A percentile compares a stretch with the other conserved stretches of the same genome.
phyloP scores from a whole-genome alignment of 1,284 basidiomycete species.

The Heterobasidion irregulare region DNA sequence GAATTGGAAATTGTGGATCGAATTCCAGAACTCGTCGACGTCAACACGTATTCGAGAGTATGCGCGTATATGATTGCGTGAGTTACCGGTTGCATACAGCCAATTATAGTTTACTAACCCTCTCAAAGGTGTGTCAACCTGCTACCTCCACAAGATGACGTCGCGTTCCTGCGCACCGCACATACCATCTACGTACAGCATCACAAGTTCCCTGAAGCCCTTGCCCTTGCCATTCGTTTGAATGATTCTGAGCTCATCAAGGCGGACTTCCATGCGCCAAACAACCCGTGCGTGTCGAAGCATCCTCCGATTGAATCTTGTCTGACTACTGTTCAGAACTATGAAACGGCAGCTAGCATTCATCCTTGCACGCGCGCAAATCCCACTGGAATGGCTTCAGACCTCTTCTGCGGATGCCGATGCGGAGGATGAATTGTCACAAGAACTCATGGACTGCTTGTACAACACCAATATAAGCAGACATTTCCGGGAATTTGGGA shows the following conservation, averaged over 20 bases:
- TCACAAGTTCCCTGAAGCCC: conserved; percentile 86
- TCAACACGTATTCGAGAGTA: conserved; percentile 88
- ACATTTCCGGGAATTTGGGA: conserved; percentile 89
- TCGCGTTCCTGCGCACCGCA: conserved; percentile 84
- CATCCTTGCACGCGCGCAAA: conserved; percentile 87
- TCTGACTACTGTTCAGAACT: conserved; percentile 31
- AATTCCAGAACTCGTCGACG: conserved; percentile 73
- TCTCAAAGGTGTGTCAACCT: conserved; percentile 78
- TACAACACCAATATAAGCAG: conserved; percentile 79
- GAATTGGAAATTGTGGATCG: conserved; percentile 89
- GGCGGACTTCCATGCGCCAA: conserved; percentile 81
- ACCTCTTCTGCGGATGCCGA: conserved; percentile 48
- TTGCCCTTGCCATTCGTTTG: conserved; percentile 83
- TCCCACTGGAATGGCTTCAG: conserved; percentile 88
- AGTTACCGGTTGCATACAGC: conserved; percentile 17
- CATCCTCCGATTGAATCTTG: conserved; percentile 4
- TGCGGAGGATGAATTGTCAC: conserved; percentile 64
- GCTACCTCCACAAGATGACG: conserved; percentile 90
- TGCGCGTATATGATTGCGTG: conserved; percentile 97
- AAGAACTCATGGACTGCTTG: conserved; percentile 80
- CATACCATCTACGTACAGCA: conserved; percentile 88
- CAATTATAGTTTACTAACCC: neutral
- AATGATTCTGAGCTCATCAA: conserved; percentile 78
- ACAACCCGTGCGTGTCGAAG: conserved; percentile 58
- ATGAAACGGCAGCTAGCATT: conserved; percentile 98